A percentile compares a stretch with the other conserved stretches of the same genome.
Conservation (phyloP, 352 stramenopile genomes). For the Phytophthora pluvialis region DNA sequence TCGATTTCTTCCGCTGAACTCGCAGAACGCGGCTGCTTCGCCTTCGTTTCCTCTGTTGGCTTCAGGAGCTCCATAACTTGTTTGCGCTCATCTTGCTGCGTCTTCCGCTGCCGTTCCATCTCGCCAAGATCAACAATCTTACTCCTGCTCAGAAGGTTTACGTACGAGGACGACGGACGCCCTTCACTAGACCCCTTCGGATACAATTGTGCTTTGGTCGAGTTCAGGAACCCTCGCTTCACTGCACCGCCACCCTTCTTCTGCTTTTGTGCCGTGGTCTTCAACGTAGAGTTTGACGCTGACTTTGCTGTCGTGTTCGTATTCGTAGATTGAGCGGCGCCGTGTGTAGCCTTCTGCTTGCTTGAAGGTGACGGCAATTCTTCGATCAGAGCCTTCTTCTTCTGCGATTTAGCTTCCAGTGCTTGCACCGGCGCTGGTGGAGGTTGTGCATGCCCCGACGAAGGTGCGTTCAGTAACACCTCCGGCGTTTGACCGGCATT, state of each 20-base stretch:
- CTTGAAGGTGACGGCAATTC: constrained; percentile 37
- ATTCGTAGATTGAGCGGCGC: not conserved
- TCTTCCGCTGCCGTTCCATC: constrained; percentile 45
- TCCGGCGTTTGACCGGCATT: constrained; percentile 1
- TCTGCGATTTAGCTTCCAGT: constrained; percentile 1
- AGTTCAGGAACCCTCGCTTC: constrained; percentile 84
- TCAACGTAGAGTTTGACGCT: not conserved
- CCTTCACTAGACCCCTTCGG: constrained; percentile 76
- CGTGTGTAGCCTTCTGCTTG: constrained; percentile 2
- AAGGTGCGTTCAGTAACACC: constrained; percentile 17
- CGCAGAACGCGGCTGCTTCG: constrained; percentile 2
- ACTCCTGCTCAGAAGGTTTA: constrained; percentile 80
- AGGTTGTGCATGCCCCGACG: constrained; percentile 5
- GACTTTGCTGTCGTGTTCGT: constrained; percentile 3
- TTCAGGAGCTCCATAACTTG: constrained; percentile 40
- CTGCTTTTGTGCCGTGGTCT: constrained; percentile 12
- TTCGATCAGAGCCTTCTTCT: constrained; percentile 56
- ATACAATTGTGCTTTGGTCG: constrained; percentile 64
- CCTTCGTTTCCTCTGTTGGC: constrained; percentile 8
- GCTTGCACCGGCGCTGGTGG: constrained; percentile 17
- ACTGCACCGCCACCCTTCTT: constrained; percentile 43
- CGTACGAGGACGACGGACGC: constrained; percentile 67
- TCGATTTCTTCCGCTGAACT: constrained; percentile 44
- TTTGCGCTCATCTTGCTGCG: constrained; percentile 38
- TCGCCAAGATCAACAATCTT: constrained; percentile 80